These are phyloP conservation scores for Lactifluus piperatus DNA, from an alignment of 768 basidiomycete genomes.

Conservation along the genomic window DNA sequence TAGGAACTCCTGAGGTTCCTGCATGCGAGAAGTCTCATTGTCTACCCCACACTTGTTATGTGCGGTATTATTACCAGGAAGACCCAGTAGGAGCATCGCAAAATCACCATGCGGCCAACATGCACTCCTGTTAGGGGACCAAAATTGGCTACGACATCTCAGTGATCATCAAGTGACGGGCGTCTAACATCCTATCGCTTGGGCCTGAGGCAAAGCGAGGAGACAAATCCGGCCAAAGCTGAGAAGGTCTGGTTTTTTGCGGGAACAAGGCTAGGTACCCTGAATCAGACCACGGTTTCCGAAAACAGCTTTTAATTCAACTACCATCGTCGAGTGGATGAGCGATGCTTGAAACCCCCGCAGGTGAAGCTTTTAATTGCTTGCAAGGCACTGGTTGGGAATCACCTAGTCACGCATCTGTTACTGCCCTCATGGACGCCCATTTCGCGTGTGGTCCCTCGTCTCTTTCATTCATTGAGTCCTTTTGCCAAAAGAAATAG, in stretches of 20 bases:
- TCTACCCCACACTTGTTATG: background rate
- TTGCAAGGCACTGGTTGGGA: no score
- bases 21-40: background rate
- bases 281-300: no score
- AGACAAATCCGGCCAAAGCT: background rate
- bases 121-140: background rate
- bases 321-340: no score
- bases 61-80: background rate
- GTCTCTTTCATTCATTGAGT: no score
- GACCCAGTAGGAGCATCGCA: background rate
- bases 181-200: background rate
- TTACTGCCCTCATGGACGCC: no score
- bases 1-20: no score
- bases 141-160: background rate
- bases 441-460: no score
- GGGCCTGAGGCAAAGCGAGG: background rate
- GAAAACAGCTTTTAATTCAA: no score
- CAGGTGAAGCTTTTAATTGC: no score
- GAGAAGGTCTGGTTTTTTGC: background rate
- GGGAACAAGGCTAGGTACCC: background rate
- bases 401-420: no score
- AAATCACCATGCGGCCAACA: background rate
- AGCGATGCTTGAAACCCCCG: background rate
- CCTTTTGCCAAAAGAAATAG: no score
- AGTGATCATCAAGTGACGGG: background rate